Evolutionary conservation across 768 basidiomycete genomes (phyloP), one percentile per base, ranked within the genome.

Genomic region (Artomyces pyxidatus): DNA sequence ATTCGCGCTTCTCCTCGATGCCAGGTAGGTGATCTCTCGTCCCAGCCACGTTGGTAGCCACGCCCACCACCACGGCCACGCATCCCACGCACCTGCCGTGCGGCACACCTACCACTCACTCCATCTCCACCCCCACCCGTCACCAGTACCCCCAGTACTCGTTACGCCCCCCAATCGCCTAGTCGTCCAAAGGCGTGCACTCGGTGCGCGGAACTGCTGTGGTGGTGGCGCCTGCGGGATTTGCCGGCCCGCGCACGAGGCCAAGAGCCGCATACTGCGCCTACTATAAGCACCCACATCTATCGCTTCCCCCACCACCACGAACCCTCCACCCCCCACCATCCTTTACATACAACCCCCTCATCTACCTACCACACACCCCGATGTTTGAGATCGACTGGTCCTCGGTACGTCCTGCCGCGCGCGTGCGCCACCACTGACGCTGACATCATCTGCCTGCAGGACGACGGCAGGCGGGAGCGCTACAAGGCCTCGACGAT

Each of bases 401-500:
- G 55, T 37, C 45, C 16, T 29, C 48, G 52, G 55, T 56, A 35
- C 41, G 53, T 48, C 23, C 48, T 38, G 16, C 7, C 29, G 32
- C 16, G 16, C 5, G 16, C 1, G 21, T 35, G 25, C 45, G 8
- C 27, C 25, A 9, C 17, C 14, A n/a, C 23, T 17, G 21, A 2
- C 14, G 27, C 4, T 38, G 21, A 42, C 47, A 4, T 25, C 25
- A 30, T 37, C 28, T 16, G 25, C 35, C 47, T 48, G 10, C 49
- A 50, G 8, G 38, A 42, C n/a, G 55, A 55, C 30, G 47, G 42
- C 32, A 3, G 1, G 6, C 41, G 35, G 16, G 53, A 46, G 19
- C 49, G 42, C 19, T 19, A 28, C 27, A 56, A 56, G 27, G 50
- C 56, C 35, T 57, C 56, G 35, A 57, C 56, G 3, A 52, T 57